Percentiles rank a stretch among this genome's conserved stretches.
phyloP scores from a whole-genome alignment of 2,329 filamentous ascomycete genomes.

The Xylariaceae sp. region DNA sequence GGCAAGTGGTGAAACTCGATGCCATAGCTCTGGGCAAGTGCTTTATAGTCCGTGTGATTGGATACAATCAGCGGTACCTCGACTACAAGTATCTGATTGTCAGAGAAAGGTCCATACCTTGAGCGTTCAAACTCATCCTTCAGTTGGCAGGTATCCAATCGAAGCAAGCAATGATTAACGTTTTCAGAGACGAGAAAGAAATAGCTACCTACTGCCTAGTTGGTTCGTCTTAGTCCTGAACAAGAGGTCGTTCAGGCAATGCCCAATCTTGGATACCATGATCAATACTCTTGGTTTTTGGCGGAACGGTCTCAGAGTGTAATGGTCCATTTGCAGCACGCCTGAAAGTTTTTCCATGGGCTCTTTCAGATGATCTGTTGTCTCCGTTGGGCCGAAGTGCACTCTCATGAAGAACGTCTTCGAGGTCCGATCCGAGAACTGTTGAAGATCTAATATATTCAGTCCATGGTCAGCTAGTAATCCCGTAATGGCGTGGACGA shows the following conservation, averaged over 20 bases:
- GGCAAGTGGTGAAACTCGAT: conserved; percentile 79
- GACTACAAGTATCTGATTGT: too few species aligned
- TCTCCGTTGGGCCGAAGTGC: conserved; percentile 64
- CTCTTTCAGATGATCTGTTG: conserved; percentile 47
- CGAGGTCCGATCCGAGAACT: conserved; percentile 73
- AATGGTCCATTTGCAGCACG: conserved; percentile 61
- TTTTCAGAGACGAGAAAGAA: too few species aligned
- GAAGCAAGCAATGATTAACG: too few species aligned
- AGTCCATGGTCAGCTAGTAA: conserved; percentile 69
- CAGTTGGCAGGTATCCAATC: too few species aligned
- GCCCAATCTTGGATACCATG: conserved; percentile 87
- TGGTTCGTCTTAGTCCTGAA: conserved; percentile 74
- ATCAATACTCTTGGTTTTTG: conserved; percentile 74
- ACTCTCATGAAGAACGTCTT: conserved; percentile 86
- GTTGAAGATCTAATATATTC: conserved; percentile 81
- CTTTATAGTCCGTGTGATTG: conserved; percentile 71
- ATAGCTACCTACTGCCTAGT: too few species aligned
- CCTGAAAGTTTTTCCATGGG: conserved; percentile 59
- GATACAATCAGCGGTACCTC: conserved; percentile 76
- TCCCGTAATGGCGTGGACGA: conserved; percentile 79
- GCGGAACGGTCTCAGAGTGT: conserved; percentile 63
- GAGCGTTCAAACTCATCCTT: too few species aligned
- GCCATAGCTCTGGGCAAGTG: conserved; percentile 67
- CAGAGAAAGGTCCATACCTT: too few species aligned
- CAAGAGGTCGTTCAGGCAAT: conserved; percentile 79